Evolutionary conservation across 2,329 filamentous ascomycete genomes (phyloP), one percentile per base, ranked within the genome.

Genomic region (Phialocephala subalpina): DNA sequence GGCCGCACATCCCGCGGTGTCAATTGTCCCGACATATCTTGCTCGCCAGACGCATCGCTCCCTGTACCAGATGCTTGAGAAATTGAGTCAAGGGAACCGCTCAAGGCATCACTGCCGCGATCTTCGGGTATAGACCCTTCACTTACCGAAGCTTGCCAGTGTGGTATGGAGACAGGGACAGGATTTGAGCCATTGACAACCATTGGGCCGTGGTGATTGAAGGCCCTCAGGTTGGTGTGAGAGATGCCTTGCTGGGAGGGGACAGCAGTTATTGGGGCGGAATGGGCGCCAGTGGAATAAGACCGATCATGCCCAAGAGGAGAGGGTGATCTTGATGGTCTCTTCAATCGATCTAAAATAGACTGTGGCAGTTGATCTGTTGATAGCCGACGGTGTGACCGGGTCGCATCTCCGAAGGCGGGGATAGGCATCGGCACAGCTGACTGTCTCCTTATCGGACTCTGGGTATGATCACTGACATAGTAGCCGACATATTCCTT

Each of bases 401-500:
- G 72, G 42, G 62, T 64, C 5, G 75, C 42, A 66, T 77, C 75
- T 18, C 75, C 74, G 63, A 77, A 77, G n/a, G 73, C 65, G 25
- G 76, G 75, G 42, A 77, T 75, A 7, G 71, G 52, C 58, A 72
- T 61, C 16, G 72, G 69, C 12, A 60, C 52, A 16, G 62, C 63
- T 8, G 70, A 62, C 22, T 74, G 69, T 65, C 70, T 72, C 53
- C 67, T 68, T 27, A 63, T 53, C 25, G 66, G 61, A 42, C 58
- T 67, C 25, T 70, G 65, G 20, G 67, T 53, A 60, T 71, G 65
- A 33, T 74, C 71, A 49, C 75, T 74, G 27, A 77, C 70, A 58
- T 75, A 77, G 63, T 78, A 77, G 1, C 76, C 76, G 45, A 76
- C 73, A 64, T 77, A 77, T 52, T 77, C 74, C 64, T 74, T 77